These are phyloP conservation scores for Vanrija sp. DNA, from an alignment of 1,284 basidiomycete genomes.

Conservation along the genomic window DNA sequence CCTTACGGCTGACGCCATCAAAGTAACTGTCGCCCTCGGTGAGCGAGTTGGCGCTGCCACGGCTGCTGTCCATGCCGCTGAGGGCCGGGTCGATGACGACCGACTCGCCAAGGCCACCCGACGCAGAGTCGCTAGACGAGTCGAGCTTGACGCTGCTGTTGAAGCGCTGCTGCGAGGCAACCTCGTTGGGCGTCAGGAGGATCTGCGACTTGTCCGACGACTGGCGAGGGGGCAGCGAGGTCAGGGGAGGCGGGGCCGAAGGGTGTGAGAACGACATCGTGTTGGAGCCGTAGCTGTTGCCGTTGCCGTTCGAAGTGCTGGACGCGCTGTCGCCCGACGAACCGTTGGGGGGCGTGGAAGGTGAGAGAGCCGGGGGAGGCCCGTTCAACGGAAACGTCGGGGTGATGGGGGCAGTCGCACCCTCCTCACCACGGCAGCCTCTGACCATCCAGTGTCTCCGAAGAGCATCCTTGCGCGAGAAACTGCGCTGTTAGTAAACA, in stretches of 20 bases:
- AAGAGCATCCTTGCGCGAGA: constrained; percentile 51
- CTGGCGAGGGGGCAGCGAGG: constrained; percentile 31
- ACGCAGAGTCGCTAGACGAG: constrained; percentile 1
- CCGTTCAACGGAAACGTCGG: constrained; percentile 37
- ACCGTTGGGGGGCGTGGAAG: constrained; percentile 26
- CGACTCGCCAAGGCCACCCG: constrained; percentile 12
- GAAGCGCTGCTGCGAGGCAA: constrained; percentile 18
- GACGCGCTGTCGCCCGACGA: constrained; percentile 5
- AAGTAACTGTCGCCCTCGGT: constrained; percentile 12
- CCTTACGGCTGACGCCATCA: constrained; percentile 13
- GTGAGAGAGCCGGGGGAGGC: constrained; percentile 32
- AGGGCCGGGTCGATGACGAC: constrained; percentile 21
- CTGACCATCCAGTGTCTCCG: constrained; percentile 51
- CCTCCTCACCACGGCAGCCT: constrained; percentile 48
- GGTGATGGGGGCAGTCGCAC: constrained; percentile 40
- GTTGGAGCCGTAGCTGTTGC: constrained; percentile 7
- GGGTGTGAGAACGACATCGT: constrained; percentile 29
- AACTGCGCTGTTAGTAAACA: constrained; percentile 22
- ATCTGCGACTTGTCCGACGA: constrained; percentile 34
- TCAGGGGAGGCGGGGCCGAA: constrained; percentile 33
- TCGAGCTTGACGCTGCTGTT: constrained; percentile 3
- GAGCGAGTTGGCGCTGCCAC: background rate
- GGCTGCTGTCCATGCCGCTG: background rate
- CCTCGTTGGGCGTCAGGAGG: constrained; percentile 41
- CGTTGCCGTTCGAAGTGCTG: background rate